A percentile compares a stretch with the other conserved stretches of the same genome.
Evolutionary conservation across 805 yeast species (phyloP).

Genomic region (Yarrowia porcina): DNA sequence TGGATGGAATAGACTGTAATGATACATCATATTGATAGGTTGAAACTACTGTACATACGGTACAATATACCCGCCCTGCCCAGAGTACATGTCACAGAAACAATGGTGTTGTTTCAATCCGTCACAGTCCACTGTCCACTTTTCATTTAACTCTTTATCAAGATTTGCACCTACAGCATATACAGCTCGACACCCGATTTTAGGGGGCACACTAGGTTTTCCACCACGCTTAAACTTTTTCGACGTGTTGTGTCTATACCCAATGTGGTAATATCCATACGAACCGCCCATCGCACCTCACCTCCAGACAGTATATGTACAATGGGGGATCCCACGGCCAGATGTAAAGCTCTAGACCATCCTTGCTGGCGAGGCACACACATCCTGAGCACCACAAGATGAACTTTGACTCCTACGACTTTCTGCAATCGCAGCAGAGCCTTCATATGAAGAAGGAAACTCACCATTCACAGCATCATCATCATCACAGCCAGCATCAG

Average conservation of each 20-base stretch:
- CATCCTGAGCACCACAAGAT: background rate
- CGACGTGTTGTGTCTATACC: slow-evolving; percentile 6
- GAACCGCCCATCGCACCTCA: slow-evolving; percentile 22
- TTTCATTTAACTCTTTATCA: background rate
- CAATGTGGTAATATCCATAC: slow-evolving; percentile 9
- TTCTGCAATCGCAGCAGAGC: slow-evolving; percentile 14
- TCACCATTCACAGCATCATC: background rate
- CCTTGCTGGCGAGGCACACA: slow-evolving; percentile 16
- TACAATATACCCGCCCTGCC: no score
- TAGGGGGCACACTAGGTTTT: background rate
- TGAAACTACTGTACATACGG: no score
- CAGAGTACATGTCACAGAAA: background rate
- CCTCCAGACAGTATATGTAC: slow-evolving; percentile 23
- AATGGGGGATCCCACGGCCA: background rate
- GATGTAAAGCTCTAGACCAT: background rate
- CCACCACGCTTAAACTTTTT: background rate
- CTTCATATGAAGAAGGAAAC: slow-evolving; percentile 1
- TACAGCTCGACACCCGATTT: background rate
- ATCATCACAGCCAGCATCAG: background rate
- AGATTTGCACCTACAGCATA: background rate
- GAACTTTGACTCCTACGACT: slow-evolving; percentile 21
- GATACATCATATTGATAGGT: no score
- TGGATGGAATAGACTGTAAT: no score
- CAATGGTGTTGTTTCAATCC: background rate
- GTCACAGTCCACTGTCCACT: background rate